Base-by-base conservation (phyloP, 805 yeast genomes). In the Torulaspora gathmanii region DNA sequence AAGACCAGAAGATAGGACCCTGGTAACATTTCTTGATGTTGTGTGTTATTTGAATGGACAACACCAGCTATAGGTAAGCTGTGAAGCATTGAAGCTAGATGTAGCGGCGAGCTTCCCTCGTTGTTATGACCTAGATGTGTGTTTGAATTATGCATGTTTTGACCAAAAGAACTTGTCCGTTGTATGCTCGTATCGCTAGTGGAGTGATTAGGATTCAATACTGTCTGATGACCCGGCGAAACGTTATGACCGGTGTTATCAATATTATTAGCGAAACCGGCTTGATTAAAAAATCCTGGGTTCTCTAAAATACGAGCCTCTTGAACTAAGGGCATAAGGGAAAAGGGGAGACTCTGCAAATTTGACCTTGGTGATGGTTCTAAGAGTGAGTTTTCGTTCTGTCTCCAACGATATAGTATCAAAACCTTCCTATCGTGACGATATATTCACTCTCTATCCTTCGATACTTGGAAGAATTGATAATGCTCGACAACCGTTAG, bases 1-100 rank as follows among this genome's bases (percentile, higher is more conserved):
- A 84, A 58, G 49, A 68, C 71, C 36, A 80, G 53, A 60, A 55
- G 31, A 35, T 52, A 64, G 12, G 56, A 53, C n/a, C 59, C 58
- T 19, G 45, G 50, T 9, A 40, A 36, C 36, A 45, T 31, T 28
- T 43, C 49, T 15, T 47, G 53, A 30, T 50, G 45, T 20, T 45
- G 34, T 19, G 37, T 42, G 13, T 36, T 31, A 16, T 37, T 36
- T 5, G 46, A 33, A 31, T 44, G 42, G 8, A 39, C 38, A 8
- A 50, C 47, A n/a, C 49, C 45, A 25, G 50, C 49, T 29, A 63
- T 40, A 13, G 64, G 51, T 27, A 63, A 46, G 33, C 54, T 56
- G 44, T 63, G 56, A 23, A 63, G 50, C 57, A 61, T 58, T 13
- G 65, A 55, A 2, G 66, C 50, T 26, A 63, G 40, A 46, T 61